phyloP scores from a whole-genome alignment of 2,329 filamentous ascomycete species.

The Colletotrichum sp. region DNA sequence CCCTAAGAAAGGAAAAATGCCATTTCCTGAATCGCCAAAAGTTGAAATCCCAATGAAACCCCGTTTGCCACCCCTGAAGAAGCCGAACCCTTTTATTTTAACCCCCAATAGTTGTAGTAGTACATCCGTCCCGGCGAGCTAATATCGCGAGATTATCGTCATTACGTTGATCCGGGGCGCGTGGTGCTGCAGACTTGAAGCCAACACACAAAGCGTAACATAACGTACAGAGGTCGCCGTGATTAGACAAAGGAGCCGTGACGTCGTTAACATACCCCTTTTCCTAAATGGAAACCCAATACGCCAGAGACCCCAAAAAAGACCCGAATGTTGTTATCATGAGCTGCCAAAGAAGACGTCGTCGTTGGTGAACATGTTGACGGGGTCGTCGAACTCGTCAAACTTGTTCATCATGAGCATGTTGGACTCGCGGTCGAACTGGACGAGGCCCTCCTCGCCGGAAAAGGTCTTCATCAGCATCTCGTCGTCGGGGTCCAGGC shows the following conservation, averaged over 20 bases:
- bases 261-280: not conserved
- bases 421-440: constrained; percentile 49
- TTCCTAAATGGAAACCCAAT: not conserved
- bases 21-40: not conserved
- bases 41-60: not conserved
- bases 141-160: constrained; percentile 5
- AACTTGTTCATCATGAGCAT: constrained; percentile 59
- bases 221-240: constrained; percentile 11
- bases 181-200: not conserved
- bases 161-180: constrained; percentile 7
- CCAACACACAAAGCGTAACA: constrained; percentile 5
- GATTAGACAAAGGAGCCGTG: not conserved
- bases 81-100: not conserved
- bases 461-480: constrained; percentile 50
- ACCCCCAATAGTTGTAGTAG: constrained; percentile 3
- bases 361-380: constrained; percentile 57
- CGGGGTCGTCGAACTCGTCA: constrained; percentile 54
- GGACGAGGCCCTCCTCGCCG: constrained; percentile 45
- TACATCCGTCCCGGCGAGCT: constrained; percentile 9
- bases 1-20: not conserved
- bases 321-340: constrained; percentile 11
- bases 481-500: constrained; percentile 49
- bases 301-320: not conserved
- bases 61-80: not conserved
- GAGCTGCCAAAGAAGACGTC: constrained; percentile 57